phyloP scores from a whole-genome alignment of 257 asterid species.

The Phtheirospermum japonicum region DNA sequence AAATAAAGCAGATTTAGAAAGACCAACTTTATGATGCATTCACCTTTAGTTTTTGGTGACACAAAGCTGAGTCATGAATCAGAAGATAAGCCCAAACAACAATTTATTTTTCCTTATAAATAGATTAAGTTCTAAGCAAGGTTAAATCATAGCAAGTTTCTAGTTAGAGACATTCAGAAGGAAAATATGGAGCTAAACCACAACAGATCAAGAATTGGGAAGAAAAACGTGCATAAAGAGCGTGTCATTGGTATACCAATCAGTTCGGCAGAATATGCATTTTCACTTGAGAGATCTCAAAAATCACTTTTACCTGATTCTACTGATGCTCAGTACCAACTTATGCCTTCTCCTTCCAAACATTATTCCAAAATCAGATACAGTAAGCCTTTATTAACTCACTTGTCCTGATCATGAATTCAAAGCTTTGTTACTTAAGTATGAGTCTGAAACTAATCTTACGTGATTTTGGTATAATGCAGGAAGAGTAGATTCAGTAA shows the following conservation, averaged over 20 bases:
- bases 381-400: slow-evolving; percentile 24
- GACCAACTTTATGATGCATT: background rate
- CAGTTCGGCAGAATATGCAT: slow-evolving; percentile 26
- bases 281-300: slow-evolving; percentile 20
- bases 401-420: slow-evolving; percentile 2
- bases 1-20: background rate
- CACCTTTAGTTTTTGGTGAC: slow-evolving; percentile 9
- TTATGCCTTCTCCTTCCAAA: slow-evolving; percentile 36
- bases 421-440: background rate
- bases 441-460: background rate
- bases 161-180: background rate
- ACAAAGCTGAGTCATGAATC: slow-evolving; percentile 11
- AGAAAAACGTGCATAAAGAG: slow-evolving; percentile 24
- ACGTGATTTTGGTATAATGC: slow-evolving; percentile 17
- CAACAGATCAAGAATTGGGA: slow-evolving; percentile 24
- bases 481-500: slow-evolving; percentile 32
- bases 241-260: slow-evolving; percentile 38
- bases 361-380: slow-evolving; percentile 33
- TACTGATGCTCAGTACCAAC: slow-evolving; percentile 28
- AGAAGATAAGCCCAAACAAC: background rate
- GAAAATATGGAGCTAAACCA: slow-evolving; percentile 25
- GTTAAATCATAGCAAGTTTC: background rate
- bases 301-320: slow-evolving; percentile 26
- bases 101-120: background rate
- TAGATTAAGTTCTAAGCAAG: background rate